Evolutionary conservation across 192 early-diverging fungal genomes (phyloP).

Genomic region (Borealophlyctis nickersoniae): DNA sequence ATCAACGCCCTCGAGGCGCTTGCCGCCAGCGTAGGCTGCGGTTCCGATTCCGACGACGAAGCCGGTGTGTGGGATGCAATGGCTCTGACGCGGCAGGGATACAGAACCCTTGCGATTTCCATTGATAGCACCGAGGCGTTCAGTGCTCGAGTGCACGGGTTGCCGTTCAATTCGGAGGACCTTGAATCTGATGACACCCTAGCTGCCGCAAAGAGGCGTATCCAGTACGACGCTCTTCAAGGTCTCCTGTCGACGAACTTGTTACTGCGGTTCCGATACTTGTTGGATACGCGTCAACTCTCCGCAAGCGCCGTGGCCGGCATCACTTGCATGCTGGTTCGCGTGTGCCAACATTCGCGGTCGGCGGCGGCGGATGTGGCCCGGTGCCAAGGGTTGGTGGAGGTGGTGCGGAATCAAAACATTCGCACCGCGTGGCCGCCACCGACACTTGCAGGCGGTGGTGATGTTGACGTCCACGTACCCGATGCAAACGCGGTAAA

Average conservation of each 20-base stretch:
- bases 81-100: conserved; percentile 37
- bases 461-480: not conserved
- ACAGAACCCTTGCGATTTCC: conserved; percentile 14
- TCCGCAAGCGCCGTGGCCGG: conserved; percentile 34
- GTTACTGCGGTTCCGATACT: conserved; percentile 52
- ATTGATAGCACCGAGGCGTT: conserved; percentile 23
- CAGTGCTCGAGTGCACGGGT: conserved; percentile 27
- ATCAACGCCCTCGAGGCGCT: conserved; percentile 49
- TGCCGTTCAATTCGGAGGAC: not conserved
- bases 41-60: conserved; percentile 14
- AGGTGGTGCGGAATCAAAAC: conserved; percentile 26
- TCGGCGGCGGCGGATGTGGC: conserved; percentile 43
- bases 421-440: conserved; percentile 3
- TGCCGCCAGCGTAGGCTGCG: conserved; percentile 33
- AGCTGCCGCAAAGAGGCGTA: conserved; percentile 26
- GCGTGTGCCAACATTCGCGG: conserved; percentile 42
- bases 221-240: conserved; percentile 47
- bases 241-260: conserved; percentile 65
- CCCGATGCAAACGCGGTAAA: not conserved
- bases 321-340: conserved; percentile 47
- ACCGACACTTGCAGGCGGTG: not conserved
- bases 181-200: conserved; percentile 46
- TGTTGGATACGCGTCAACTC: conserved; percentile 42
- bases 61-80: conserved; percentile 43
- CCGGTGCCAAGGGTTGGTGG: conserved; percentile 44